Base-by-base conservation (phyloP, 768 basidiomycete genomes). In the Hericium coralloides region DNA sequence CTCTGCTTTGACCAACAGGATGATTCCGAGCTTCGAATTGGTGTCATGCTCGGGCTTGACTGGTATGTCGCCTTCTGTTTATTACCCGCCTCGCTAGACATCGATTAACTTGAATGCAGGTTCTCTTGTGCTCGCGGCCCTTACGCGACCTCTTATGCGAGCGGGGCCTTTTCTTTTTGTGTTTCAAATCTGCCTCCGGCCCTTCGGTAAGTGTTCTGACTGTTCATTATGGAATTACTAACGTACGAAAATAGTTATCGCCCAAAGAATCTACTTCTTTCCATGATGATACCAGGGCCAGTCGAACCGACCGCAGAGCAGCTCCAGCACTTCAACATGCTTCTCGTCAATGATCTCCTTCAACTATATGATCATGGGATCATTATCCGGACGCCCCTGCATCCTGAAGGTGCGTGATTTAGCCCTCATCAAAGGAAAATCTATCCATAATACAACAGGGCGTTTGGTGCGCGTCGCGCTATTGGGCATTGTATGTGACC, bases 401-500 rank as follows among this genome's bases (percentile, higher is more conserved):
- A 50, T 15, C 25, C 49, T 8, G 25, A 50, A 26, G n/a, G 15
- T 20, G 17, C 8, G 15, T 23, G 17, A 20, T 20, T 15, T 26
- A n/a, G 49, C 50, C 60, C 59, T 60, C 22, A 51, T 53, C 38
- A 26, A 17, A 20, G 47, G 62, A 7, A 31, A 6, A 31, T 31
- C 31, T 31, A 31, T 31, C 10, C 31, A 31, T 31, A 9, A 31
- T 31, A 31, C 31, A 36, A 38, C 31, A 31, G 31, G 31, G 31
- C 31, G 31, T 31, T 31, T 31, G 8, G 31, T 31, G 31, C 31
- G 2, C 14, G 55, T 57, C 2, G 59, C 52, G 12, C 51, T 59
- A 17, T 18, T 59, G 2, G 45, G 26, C 7, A 45, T 62, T 15
- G 55, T 62, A 6, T 59, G 58, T 26, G 59, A 62, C 39, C 61